Percentiles rank a stretch among this genome's conserved stretches.
Evolutionary conservation across 768 basidiomycete species (phyloP).

Genomic region (Gelatoporia subvermispora): DNA sequence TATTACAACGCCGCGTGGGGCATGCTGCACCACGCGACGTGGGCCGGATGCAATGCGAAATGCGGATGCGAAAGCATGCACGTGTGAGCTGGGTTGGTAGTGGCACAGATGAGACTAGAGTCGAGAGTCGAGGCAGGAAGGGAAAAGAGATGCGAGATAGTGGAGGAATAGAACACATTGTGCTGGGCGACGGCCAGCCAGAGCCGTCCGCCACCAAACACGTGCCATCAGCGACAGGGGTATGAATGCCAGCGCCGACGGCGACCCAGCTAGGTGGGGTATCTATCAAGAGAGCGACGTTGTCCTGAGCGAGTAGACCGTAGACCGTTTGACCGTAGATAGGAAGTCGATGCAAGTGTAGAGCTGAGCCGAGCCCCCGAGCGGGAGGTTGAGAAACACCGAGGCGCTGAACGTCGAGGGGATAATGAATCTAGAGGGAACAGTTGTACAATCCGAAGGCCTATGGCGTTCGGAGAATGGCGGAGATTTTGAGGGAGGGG

Average conservation of each 20-base stretch:
- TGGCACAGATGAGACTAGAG: constrained; percentile 35
- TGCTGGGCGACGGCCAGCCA: constrained; percentile 7
- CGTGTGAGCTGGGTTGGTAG: constrained; percentile 33
- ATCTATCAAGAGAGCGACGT: constrained; percentile 22
- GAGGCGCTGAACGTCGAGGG: constrained; percentile 32
- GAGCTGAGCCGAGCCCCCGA: constrained; percentile 14
- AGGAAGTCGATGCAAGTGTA: constrained; percentile 12
- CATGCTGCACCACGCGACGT: constrained; percentile 10
- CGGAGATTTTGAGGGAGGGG: constrained; percentile 13
- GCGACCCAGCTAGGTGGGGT: constrained; percentile 29
- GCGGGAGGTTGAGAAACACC: constrained; percentile 6
- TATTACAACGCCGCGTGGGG: constrained; percentile 24
- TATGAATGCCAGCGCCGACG: constrained; percentile 41
- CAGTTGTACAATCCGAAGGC: constrained; percentile 16
- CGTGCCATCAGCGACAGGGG: constrained; percentile 32
- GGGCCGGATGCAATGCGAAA: constrained; percentile 21
- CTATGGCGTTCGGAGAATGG: constrained; percentile 18
- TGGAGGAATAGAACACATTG: neutral
- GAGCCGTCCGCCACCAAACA: constrained; percentile 12
- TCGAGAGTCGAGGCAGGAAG: constrained; percentile 12
- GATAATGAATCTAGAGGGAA: constrained; percentile 35
- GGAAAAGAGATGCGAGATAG: constrained; percentile 9
- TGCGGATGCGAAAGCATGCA: constrained; percentile 37
- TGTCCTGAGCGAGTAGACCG: constrained; percentile 36
- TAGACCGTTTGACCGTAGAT: constrained; percentile 23